phyloP scores from a whole-genome alignment of 352 stramenopile genomes.

The Globisporangium parvum region DNA sequence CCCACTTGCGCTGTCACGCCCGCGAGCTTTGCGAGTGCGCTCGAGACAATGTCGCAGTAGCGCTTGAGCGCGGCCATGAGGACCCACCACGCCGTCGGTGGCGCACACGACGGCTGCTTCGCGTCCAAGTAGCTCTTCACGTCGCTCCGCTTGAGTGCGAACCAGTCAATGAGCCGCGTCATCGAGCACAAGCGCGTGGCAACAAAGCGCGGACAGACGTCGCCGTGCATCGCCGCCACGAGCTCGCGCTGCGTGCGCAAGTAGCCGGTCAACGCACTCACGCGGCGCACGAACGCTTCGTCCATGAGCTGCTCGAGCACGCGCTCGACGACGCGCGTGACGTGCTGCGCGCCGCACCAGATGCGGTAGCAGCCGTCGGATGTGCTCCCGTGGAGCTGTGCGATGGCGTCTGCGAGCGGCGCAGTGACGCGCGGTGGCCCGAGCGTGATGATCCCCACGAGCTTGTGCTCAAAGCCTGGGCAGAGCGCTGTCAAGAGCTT shows the following conservation, averaged over 20 bases:
- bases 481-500: constrained; percentile 8
- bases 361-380: constrained; percentile 9
- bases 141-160: constrained; percentile 4
- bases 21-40: constrained; percentile 4
- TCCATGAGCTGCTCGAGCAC: constrained; percentile 12
- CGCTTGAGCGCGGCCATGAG: constrained; percentile 16
- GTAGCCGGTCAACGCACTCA: constrained; percentile 8
- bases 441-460: constrained; percentile 7
- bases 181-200: constrained; percentile 11
- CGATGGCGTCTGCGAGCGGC: neutral
- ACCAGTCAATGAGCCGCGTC: constrained; percentile 11
- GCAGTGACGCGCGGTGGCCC: neutral
- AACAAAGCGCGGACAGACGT: constrained; percentile 13
- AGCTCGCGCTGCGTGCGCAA: constrained; percentile 10
- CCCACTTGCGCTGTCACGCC: constrained; percentile 7
- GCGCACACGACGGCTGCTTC: constrained; percentile 10
- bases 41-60: constrained; percentile 9
- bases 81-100: constrained; percentile 7
- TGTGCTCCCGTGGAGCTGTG: constrained; percentile 6
- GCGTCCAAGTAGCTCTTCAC: constrained; percentile 14
- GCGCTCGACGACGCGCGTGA: constrained; percentile 2
- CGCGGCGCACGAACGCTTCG: constrained; percentile 5
- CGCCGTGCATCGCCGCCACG: constrained; percentile 2
- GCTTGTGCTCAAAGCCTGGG: constrained; percentile 7
- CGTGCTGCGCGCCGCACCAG: constrained; percentile 12